Base-by-base conservation (phyloP, 2,329 filamentous ascomycete species). In the Calonectria pauciramosa region DNA sequence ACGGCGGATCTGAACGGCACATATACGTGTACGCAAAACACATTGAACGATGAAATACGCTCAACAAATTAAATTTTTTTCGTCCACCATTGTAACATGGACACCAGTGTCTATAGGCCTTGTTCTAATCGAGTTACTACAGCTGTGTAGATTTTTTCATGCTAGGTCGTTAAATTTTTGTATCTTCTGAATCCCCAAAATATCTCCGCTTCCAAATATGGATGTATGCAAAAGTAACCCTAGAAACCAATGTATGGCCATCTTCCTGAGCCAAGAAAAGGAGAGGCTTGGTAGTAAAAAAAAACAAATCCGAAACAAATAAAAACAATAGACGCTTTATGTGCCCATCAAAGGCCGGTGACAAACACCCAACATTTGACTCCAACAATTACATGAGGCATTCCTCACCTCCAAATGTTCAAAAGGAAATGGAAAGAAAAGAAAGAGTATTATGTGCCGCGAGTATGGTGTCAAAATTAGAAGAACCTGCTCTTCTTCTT, bases 401-500 rank as follows among this genome's bases (percentile, higher is more conserved):
- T 73, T 71, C 63, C 54, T 10, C 51, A 34, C 59, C 71, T 60
- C 28, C 10, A 64, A 72, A 71, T 63, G 64, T 69, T 65, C 10
- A 28, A 63, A 63, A 65, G 20, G 38, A 41, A 30, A n/a, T n/a
- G n/a, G n/a, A n/a, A n/a, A n/a, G n/a, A 47, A 47, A 14, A 41
- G 49, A 65, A 34, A 49, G 60, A 52, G 65, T 30, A 78, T 68
- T 49, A 68, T 51, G 23, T 68, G 66, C 20, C 28, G 44, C n/a
- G 13, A 63, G 36, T 18, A 41, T 36, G 30, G 34, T 47, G 23
- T 36, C 9, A 54, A 23, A n/a, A 51, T 66, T 78, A 87, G 75
- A 86, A 87, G 76, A 86, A 87, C 63, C 86, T 82, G 64, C 83
- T 82, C 82, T 86, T 87, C 80, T 86, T 87, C 83, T 86, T 86